Base-by-base conservation (phyloP, 129 eudicot genomes). In the Pittosporum tobira region DNA sequence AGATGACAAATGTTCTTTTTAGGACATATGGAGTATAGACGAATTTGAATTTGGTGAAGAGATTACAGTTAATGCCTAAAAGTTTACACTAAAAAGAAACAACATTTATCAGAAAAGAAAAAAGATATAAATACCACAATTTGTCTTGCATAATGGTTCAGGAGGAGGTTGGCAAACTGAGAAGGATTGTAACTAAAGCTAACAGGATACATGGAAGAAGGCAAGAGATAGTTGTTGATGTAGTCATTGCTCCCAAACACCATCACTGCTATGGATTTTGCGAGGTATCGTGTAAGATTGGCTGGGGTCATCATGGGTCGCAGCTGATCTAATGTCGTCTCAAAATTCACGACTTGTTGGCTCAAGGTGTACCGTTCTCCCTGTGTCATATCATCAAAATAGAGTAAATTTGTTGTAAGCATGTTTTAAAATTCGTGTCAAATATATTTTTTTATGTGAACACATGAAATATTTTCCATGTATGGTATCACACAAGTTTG, bases 161-260 rank as follows among this genome's bases (percentile, higher is more conserved):
- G 78, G 37, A 93, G 91, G 34, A 87, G 82, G 71, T 73, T 87
- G 69, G 88, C 94, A 38, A 78, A 93, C 9, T 83, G 71, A 28
- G 73, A 48, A 1, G 96, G 96, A 23, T 36, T 78, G 83, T 93
- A 93, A 22, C 49, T 77, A 70, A 24, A 73, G 67, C 94, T 77
- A 0, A 85, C 42, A 14, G 81, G 24, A 55, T 87, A 93, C 28
- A 77, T 18, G 46, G 75, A 61, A 31, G 75, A 61, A 31, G 96
- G 91, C 75, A 93, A 15, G 30, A 93, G 94, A 63, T 93, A 93
- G 67, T 93, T 93, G 79, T 87, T 93, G 71, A 93, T 79, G 88
- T 93, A 93, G 76, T 93, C 99, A 44, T 81, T 93, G 78, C 91
- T 93, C 1, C 99, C 99, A 13, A 93, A 76, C 19, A 77, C 84